Evolutionary conservation across 2,329 filamentous ascomycete species (phyloP).

Genomic region (Ustulina deusta): DNA sequence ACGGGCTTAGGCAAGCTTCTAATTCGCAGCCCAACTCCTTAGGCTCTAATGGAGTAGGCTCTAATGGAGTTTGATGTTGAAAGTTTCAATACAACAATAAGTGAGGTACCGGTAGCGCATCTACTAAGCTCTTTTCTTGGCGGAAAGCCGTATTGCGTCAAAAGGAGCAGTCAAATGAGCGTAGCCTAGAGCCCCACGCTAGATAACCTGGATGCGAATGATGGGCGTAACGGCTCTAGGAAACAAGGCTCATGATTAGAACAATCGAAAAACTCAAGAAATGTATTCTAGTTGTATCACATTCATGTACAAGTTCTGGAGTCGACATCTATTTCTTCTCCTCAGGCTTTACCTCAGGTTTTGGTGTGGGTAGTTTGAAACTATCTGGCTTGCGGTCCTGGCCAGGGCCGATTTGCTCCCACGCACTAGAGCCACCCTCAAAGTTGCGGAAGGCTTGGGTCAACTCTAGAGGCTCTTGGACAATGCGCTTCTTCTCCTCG

Average conservation of each 20-base stretch:
- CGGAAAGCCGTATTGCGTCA: neutral
- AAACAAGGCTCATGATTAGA: neutral
- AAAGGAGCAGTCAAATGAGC: neutral
- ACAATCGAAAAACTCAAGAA: slow-evolving; percentile 19
- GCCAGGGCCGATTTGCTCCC: slow-evolving; percentile 76
- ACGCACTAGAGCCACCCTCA: slow-evolving; percentile 82
- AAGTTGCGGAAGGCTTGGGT: slow-evolving; percentile 99
- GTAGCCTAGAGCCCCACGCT: neutral
- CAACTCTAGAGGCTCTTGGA: slow-evolving; percentile 96
- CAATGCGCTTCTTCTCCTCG: slow-evolving; percentile 99
- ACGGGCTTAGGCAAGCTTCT: too few species aligned
- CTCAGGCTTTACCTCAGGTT: slow-evolving; percentile 92
- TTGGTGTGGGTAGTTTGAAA: slow-evolving; percentile 95
- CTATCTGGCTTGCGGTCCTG: slow-evolving; percentile 82
- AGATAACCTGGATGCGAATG: neutral
- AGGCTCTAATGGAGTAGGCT: too few species aligned
- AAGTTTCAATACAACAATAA: too few species aligned
- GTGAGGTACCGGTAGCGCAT: too few species aligned
- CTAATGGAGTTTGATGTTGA: too few species aligned
- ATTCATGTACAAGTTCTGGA: slow-evolving; percentile 51
- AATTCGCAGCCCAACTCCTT: too few species aligned
- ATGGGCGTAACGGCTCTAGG: neutral
- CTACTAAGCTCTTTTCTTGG: too few species aligned
- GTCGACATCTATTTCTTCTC: slow-evolving; percentile 83
- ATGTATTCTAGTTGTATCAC: slow-evolving; percentile 46